A percentile compares a stretch with the other conserved stretches of the same genome.
These are phyloP conservation scores for Logfia minima DNA, from an alignment of 129 eudicot genomes.

Conservation along the genomic window DNA sequence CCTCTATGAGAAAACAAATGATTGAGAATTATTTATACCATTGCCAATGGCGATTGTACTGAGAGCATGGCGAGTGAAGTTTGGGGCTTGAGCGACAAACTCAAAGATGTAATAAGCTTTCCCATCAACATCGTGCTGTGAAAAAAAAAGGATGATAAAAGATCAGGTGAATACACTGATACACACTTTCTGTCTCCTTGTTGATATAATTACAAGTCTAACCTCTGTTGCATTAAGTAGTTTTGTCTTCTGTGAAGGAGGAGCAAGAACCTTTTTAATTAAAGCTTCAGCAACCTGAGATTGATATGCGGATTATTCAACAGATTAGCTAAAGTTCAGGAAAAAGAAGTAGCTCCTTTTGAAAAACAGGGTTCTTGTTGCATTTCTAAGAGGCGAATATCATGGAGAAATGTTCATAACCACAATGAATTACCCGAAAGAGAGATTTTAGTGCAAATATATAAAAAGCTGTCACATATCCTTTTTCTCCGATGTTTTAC, in stretches of 20 bases:
- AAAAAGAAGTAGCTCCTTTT: neutral
- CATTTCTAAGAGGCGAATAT: neutral
- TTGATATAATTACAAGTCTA: conserved; percentile 13
- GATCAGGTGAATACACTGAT: neutral
- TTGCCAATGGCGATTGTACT: conserved; percentile 81
- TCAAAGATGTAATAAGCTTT: conserved; percentile 87
- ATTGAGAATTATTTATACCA: conserved; percentile 47
- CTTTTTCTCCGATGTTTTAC: neutral
- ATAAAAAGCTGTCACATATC: neutral
- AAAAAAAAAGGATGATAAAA: conserved; percentile 11
- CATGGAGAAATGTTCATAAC: neutral
- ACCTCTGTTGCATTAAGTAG: conserved; percentile 83
- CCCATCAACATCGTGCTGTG: conserved; percentile 83
- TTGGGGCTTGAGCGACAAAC: conserved; percentile 90
- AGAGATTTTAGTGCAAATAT: neutral
- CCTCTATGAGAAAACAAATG: neutral
- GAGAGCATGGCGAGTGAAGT: conserved; percentile 93
- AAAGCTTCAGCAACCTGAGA: conserved; percentile 85
- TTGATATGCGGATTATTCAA: neutral
- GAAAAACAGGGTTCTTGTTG: neutral
- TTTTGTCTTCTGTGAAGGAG: conserved; percentile 83
- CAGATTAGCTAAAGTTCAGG: neutral
- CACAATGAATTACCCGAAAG: neutral
- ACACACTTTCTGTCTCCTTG: neutral
- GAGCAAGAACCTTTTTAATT: conserved; percentile 81